These are phyloP conservation scores for Xylaria sp. DNA, from an alignment of 2,329 filamentous ascomycete genomes.

Conservation along the genomic window DNA sequence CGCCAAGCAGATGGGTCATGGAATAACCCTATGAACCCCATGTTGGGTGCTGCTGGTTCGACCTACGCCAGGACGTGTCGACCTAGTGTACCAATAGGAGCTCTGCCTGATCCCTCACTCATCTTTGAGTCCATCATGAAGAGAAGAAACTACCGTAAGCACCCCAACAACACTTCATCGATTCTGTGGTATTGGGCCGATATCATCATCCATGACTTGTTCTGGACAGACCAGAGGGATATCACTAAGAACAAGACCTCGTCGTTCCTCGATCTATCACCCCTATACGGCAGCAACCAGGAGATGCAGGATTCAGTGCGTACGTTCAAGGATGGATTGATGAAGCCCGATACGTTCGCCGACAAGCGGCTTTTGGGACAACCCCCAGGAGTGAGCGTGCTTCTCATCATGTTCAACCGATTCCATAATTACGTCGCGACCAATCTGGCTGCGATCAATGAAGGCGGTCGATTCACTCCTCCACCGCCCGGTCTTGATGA, in stretches of 20 bases:
- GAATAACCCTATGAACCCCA: constrained; percentile 75
- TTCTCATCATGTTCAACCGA: constrained; percentile 81
- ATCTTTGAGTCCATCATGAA: constrained; percentile 73
- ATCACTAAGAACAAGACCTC: constrained; percentile 67
- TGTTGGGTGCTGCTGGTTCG: constrained; percentile 73
- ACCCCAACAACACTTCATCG: constrained; percentile 78
- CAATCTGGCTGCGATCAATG: constrained; percentile 86
- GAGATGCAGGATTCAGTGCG: constrained; percentile 73
- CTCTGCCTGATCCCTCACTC: constrained; percentile 72
- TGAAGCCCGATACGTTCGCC: constrained; percentile 78
- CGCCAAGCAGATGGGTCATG: constrained; percentile 75
- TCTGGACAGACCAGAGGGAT: constrained; percentile 73
- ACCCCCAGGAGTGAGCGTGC: constrained; percentile 75
- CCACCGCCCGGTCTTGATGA: constrained; percentile 62
- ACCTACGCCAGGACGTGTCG: constrained; percentile 73
- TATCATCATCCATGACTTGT: constrained; percentile 78
- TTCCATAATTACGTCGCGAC: constrained; percentile 90
- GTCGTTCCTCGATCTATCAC: constrained; percentile 76
- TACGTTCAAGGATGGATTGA: constrained; percentile 74
- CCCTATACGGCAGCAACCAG: constrained; percentile 76
- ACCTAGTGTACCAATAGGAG: constrained; percentile 69
- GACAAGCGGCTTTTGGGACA: constrained; percentile 76
- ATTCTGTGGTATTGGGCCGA: constrained; percentile 79
- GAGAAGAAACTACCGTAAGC: constrained; percentile 61
- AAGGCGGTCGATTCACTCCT: constrained; percentile 78